These are phyloP conservation scores for Plasmodium berghei DNA, from an alignment of 169 alveolate species.

Conservation along the genomic window DNA sequence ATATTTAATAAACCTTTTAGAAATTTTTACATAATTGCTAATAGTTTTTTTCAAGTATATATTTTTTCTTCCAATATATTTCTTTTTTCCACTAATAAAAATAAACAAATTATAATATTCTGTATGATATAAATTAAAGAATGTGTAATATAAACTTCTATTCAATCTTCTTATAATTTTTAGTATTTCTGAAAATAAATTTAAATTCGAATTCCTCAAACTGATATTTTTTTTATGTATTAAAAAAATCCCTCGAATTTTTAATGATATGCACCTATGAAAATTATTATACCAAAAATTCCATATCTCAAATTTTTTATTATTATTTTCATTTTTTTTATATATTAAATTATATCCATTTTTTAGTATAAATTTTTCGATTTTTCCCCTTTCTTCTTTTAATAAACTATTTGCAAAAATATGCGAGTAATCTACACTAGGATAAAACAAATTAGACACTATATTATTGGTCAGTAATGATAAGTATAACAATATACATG, in stretches of 20 bases:
- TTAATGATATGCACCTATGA: constrained; percentile 37
- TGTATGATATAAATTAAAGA: constrained; percentile 39
- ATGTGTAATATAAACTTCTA: constrained; percentile 61
- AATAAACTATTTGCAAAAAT: constrained; percentile 38
- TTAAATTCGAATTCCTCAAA: constrained; percentile 6
- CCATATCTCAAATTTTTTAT: constrained; percentile 35
- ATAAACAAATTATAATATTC: constrained; percentile 63
- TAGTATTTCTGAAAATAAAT: constrained; percentile 22
- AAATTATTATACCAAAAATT: constrained; percentile 66
- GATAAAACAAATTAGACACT: constrained; percentile 62
- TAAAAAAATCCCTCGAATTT: constrained; percentile 36
- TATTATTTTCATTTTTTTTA: constrained; percentile 3
- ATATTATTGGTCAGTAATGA: constrained; percentile 34
- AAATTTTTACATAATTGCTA: constrained; percentile 9
- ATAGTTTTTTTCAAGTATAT: background rate
- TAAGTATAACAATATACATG: constrained; percentile 43
- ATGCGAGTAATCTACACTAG: constrained; percentile 43
- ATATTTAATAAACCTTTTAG: constrained; percentile 54
- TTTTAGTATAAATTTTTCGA: constrained; percentile 36
- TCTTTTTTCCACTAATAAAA: background rate
- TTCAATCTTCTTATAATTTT: constrained; percentile 53
- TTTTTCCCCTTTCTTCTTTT: constrained; percentile 43
- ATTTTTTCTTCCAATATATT: constrained; percentile 5
- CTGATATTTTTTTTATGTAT: constrained; percentile 10
- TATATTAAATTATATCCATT: constrained; percentile 35